phyloP scores from a whole-genome alignment of 345 rosid species.

The Aquilaria malaccensis region DNA sequence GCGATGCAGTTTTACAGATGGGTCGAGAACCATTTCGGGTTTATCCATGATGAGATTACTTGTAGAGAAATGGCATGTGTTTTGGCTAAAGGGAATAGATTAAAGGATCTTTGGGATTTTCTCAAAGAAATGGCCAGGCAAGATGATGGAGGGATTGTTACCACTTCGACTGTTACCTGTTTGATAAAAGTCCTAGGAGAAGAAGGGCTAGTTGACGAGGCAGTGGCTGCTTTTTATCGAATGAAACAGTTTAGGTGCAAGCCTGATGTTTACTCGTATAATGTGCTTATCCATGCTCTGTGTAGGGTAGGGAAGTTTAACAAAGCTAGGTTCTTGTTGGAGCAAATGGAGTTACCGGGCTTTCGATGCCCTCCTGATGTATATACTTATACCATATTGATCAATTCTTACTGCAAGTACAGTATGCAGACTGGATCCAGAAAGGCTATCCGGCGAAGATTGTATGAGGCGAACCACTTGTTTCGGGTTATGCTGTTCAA shows the following conservation, averaged over 20 bases:
- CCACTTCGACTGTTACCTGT: constrained; percentile 52
- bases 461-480: constrained; percentile 86
- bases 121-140: constrained; percentile 45
- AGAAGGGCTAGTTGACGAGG: constrained; percentile 76
- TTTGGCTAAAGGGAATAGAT: constrained; percentile 50
- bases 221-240: constrained; percentile 54
- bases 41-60: constrained; percentile 52
- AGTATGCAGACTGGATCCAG: constrained; percentile 78
- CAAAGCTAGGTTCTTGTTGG: constrained; percentile 63
- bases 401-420: constrained; percentile 65
- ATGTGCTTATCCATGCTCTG: constrained; percentile 60
- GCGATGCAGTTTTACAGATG: constrained; percentile 61
- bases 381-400: constrained; percentile 66
- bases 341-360: constrained; percentile 84
- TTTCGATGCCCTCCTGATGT: constrained; percentile 65
- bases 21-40: constrained; percentile 42
- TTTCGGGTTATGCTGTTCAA: constrained; percentile 78
- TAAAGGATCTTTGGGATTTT: constrained; percentile 61
- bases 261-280: constrained; percentile 76
- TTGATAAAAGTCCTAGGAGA: constrained; percentile 94
- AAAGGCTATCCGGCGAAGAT: constrained; percentile 70
- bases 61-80: constrained; percentile 73
- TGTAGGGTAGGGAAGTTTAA: constrained; percentile 77
- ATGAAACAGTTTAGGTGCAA: constrained; percentile 70
- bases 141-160: constrained; percentile 29